Base-by-base conservation (phyloP, 257 asterid genomes). In the Anisodus acutangulus region DNA sequence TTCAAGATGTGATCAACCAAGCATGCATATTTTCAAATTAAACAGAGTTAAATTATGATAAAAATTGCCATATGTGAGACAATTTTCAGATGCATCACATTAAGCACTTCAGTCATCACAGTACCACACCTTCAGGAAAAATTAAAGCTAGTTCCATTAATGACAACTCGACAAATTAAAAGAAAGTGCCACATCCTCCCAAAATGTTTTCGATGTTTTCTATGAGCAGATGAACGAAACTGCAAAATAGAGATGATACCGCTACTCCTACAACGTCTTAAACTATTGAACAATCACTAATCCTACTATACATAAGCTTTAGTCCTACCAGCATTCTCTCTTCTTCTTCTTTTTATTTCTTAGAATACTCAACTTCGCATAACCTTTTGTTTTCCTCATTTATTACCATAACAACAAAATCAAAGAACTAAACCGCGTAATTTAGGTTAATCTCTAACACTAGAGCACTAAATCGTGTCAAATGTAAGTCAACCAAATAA, bases 401-500 rank as follows among this genome's bases (percentile, higher is more conserved):
- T 74, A 22, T 47, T 12, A 74, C 8, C 45, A 74, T 6, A 51
- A 22, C 26, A 76, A 39, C 47, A 76, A 51, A 76, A 53, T 16
- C 26, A 76, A 71, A 71, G 4, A 17, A 26, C 2, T 13, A 76
- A 76, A 51, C 64, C 22, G 26, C 41, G 8, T 26, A 53, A 76
- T 53, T 76, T 31, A 53, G 19, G 64, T 53, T 7, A 57, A 76
- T 26, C 6, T 51, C 31, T 13, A 26, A 13, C 49, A 76, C 41
- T 76, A 3, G 26, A 53, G 11, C 6, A 26, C 26, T 26, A 53
- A 16, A 26, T 51, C 8, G 47, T 26, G 81, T 51, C 1, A 76
- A 76, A 22, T 22, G 47, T 51, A 76, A 76, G 81, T 53, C 81
- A 76, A 76, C 81, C 35, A 22, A 63, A 3, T 7, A 59, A 54